Percentiles rank a stretch among this genome's conserved stretches.
Evolutionary conservation across 179 eudicot genomes (phyloP).

Genomic region (Vitellaria paradoxa): DNA sequence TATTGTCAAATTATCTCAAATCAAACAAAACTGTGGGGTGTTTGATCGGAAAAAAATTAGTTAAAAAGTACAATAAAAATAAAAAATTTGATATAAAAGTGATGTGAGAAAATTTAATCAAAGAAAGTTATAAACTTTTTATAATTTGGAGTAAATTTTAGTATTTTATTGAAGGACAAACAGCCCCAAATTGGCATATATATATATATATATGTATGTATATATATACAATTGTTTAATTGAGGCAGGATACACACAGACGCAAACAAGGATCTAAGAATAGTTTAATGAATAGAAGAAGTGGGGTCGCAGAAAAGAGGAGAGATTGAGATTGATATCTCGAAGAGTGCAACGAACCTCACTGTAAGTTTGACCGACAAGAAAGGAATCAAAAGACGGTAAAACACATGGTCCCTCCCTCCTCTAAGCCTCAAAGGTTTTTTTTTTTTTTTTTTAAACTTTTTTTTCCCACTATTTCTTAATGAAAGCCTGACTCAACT

Average conservation of each 20-base stretch:
- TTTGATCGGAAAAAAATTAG: too few species aligned
- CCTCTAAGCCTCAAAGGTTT: too few species aligned
- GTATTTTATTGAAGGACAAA: too few species aligned
- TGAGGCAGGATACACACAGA: neutral
- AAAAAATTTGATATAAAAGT: too few species aligned
- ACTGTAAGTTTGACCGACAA: conserved; percentile 52
- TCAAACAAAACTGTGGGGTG: too few species aligned
- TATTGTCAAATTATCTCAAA: too few species aligned
- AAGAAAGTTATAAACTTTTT: too few species aligned
- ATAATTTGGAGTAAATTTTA: too few species aligned
- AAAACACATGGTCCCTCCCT: conserved; percentile 35
- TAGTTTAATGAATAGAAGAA: conserved; percentile 8
- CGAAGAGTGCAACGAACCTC: conserved; percentile 30
- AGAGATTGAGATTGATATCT: conserved; percentile 25
- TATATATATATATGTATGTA: neutral
- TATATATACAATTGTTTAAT: neutral
- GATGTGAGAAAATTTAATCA: too few species aligned
- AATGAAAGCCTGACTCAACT: conserved; percentile 16
- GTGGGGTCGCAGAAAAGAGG: conserved; percentile 18
- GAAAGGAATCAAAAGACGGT: conserved; percentile 42
- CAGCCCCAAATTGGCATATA: neutral
- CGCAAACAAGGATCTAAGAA: neutral
- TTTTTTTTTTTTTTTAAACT: neutral
- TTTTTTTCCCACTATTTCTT: neutral
- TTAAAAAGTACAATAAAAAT: too few species aligned